Conservation (phyloP, 164 flowering plant species). For the Kalanchoe fedtschenkoi region DNA sequence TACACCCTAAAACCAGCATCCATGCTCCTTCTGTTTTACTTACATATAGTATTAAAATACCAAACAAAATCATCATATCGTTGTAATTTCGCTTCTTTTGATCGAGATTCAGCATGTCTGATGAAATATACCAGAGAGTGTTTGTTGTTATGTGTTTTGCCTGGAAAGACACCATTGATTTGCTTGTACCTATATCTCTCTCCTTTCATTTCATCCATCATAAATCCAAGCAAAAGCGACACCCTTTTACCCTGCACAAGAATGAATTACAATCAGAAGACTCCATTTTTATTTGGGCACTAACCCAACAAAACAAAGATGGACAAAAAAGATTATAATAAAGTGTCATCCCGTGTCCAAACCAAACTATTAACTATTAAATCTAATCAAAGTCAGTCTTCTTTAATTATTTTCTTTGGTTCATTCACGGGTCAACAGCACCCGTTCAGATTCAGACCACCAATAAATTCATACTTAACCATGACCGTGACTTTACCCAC, state of each 20-base stretch:
- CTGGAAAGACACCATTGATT: slow-evolving; percentile 10
- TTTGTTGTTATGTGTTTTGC: slow-evolving; percentile 4
- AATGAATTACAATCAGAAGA: background rate
- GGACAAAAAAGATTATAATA: too few relatives aligned
- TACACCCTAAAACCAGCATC: slow-evolving; percentile 73
- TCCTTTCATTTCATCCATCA: background rate
- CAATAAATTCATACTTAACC: background rate
- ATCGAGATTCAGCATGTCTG: background rate
- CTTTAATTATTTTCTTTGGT: background rate
- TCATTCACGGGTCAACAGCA: slow-evolving; percentile 2
- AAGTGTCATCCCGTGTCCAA: background rate
- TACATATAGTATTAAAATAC: background rate
- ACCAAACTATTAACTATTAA: background rate
- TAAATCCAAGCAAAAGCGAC: slow-evolving; percentile 26
- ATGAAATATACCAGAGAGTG: background rate
- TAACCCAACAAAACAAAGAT: background rate
- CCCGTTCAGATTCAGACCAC: background rate
- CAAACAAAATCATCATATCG: background rate
- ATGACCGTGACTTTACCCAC: background rate
- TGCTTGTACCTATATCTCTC: slow-evolving; percentile 8
- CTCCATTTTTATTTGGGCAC: too few relatives aligned
- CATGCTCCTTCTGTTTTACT: slow-evolving; percentile 19
- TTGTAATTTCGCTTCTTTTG: background rate
- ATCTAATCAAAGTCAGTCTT: background rate
- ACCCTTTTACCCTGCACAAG: background rate